Conservation (phyloP, 2,329 filamentous ascomycete genomes). For the Aspergillus proliferans region DNA sequence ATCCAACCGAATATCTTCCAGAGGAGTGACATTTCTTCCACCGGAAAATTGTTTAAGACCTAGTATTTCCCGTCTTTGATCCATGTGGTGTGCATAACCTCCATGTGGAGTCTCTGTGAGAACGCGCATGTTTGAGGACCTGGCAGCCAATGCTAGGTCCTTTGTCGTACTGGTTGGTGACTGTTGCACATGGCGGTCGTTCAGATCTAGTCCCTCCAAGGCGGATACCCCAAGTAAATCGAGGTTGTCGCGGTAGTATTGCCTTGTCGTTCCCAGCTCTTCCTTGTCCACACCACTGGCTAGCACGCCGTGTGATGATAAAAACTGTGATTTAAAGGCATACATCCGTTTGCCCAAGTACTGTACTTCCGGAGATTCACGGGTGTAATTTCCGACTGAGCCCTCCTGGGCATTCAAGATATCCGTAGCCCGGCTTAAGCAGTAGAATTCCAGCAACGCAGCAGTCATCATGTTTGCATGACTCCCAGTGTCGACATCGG, state of each 20-base stretch:
- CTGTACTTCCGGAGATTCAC: constrained; percentile 37
- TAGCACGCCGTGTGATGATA: constrained; percentile 38
- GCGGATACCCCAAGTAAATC: constrained; percentile 35
- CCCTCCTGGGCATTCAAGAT: constrained; percentile 37
- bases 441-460: constrained; percentile 42
- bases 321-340: constrained; percentile 36
- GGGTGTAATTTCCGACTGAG: constrained; percentile 29
- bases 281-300: constrained; percentile 35
- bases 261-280: constrained; percentile 27
- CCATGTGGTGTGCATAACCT: constrained; percentile 8
- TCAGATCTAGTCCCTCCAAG: constrained; percentile 29
- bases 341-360: constrained; percentile 39
- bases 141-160: constrained; percentile 18
- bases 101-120: constrained; percentile 10
- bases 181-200: constrained; percentile 11
- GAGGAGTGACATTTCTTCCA: constrained; percentile 10
- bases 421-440: constrained; percentile 38
- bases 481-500: constrained; percentile 28
- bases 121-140: constrained; percentile 10
- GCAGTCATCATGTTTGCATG: constrained; percentile 39
- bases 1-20: constrained; percentile 19
- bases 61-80: constrained; percentile 7
- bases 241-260: constrained; percentile 39
- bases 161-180: constrained; percentile 15
- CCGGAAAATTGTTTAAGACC: constrained; percentile 14